Conservation (phyloP, 306 rosid genomes). For the Neltuma alba region DNA sequence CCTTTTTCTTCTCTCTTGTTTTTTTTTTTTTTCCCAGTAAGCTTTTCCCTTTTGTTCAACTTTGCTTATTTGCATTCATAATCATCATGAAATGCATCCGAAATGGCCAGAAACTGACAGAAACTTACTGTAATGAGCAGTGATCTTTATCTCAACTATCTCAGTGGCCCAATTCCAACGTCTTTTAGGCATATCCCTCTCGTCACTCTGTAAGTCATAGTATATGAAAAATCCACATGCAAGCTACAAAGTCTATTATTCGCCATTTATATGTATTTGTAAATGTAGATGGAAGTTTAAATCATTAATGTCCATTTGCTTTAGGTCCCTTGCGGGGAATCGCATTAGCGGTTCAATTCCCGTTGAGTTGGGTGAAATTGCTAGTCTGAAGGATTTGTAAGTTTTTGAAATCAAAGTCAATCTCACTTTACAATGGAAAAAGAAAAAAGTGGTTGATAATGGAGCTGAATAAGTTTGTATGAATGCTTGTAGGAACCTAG, state of each 20-base stretch:
- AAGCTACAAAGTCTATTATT: not conserved
- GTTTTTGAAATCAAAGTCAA: slow-evolving; percentile 24
- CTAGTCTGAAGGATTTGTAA: slow-evolving; percentile 57
- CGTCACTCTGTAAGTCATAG: slow-evolving; percentile 47
- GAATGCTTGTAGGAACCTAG: slow-evolving; percentile 54
- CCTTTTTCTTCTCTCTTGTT: not conserved
- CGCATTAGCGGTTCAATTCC: slow-evolving; percentile 67
- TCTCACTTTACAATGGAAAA: not conserved
- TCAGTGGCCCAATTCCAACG: slow-evolving; percentile 61
- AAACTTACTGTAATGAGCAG: slow-evolving; percentile 39
- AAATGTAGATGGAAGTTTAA: too few relatives aligned
- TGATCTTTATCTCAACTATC: slow-evolving; percentile 61
- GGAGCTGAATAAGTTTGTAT: slow-evolving; percentile 22
- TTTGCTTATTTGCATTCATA: not conserved
- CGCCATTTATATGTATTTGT: too few relatives aligned
- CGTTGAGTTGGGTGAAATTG: slow-evolving; percentile 53
- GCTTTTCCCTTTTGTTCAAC: not conserved
- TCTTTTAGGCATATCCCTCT: slow-evolving; percentile 50
- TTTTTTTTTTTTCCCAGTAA: too few relatives aligned
- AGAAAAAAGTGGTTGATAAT: not conserved
- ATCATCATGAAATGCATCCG: not conserved
- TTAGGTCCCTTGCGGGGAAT: slow-evolving; percentile 72
- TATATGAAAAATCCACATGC: not conserved
- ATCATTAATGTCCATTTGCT: not conserved
- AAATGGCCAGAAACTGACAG: slow-evolving; percentile 19